Evolutionary conservation across 768 basidiomycete genomes (phyloP).

Genomic region (Boletus reticulatus): DNA sequence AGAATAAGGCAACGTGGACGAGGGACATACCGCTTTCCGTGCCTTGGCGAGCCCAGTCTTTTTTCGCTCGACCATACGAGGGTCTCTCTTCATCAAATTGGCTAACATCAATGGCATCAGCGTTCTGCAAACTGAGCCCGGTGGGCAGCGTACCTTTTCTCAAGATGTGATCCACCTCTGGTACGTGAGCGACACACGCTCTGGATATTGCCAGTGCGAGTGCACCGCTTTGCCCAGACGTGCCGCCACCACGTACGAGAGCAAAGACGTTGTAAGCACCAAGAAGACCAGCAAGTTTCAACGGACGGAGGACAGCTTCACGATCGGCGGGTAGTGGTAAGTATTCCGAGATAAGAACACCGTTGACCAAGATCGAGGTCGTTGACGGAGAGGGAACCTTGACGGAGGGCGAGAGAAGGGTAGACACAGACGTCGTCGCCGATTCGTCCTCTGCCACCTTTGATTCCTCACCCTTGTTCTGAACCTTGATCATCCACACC

Average conservation of each 20-base stretch:
- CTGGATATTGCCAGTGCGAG: constrained; percentile 68
- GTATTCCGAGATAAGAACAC: constrained; percentile 72
- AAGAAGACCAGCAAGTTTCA: constrained; percentile 79
- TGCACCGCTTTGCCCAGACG: constrained; percentile 91
- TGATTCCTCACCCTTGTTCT: constrained; percentile 34
- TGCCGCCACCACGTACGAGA: constrained; percentile 82
- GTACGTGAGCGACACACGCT: constrained; percentile 69
- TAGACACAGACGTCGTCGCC: constrained; percentile 9
- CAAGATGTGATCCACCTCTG: constrained; percentile 62
- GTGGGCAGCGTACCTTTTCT: constrained; percentile 53
- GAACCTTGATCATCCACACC: constrained; percentile 86
- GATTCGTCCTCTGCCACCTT: neutral
- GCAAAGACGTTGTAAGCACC: constrained; percentile 82
- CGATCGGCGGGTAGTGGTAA: constrained; percentile 76
- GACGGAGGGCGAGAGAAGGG: constrained; percentile 18
- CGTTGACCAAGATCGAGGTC: constrained; percentile 81
- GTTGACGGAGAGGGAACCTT: constrained; percentile 40
- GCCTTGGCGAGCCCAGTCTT: constrained; percentile 94
- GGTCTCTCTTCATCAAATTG: constrained; percentile 85
- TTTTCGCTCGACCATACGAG: constrained; percentile 97
- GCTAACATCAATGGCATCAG: constrained; percentile 43
- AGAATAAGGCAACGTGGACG: neutral
- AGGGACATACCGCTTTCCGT: constrained; percentile 74
- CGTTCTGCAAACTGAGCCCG: neutral
- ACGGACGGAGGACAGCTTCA: constrained; percentile 77